Conservation (phyloP, 1,139 yeast genomes). For the Sugiyamaella neomexicana region DNA sequence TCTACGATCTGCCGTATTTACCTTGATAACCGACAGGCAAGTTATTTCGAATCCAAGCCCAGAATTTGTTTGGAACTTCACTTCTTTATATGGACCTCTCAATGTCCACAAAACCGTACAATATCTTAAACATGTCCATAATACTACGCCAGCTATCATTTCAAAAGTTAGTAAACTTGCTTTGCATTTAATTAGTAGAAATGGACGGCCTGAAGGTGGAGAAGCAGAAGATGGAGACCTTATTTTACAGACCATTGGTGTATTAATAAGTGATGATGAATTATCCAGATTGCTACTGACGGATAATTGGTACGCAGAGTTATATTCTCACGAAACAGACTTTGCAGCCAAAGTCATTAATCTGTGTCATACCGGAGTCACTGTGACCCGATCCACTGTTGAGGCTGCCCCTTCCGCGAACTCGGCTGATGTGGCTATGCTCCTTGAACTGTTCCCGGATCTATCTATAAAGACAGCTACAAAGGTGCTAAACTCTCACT, state of each 20-base stretch:
- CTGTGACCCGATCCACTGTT: not conserved
- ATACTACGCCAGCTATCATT: slow-evolving; percentile 22
- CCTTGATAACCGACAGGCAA: slow-evolving; percentile 20
- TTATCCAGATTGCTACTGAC: slow-evolving; percentile 17
- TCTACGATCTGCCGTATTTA: slow-evolving; percentile 22
- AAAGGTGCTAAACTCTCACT: slow-evolving; percentile 44
- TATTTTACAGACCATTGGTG: slow-evolving; percentile 13
- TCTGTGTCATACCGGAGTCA: slow-evolving; percentile 15
- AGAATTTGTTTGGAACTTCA: slow-evolving; percentile 37
- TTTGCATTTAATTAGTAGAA: slow-evolving; percentile 20
- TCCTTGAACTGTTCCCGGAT: slow-evolving; percentile 36
- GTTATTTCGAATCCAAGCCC: slow-evolving; percentile 26
- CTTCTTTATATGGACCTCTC: slow-evolving; percentile 31
- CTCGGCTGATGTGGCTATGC: slow-evolving; percentile 22
- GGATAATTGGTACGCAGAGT: slow-evolving; percentile 23
- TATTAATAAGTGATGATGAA: slow-evolving; percentile 15
- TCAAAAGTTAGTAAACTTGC: slow-evolving; percentile 26
- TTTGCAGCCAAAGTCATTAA: slow-evolving; percentile 15
- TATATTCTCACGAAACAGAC: slow-evolving; percentile 21
- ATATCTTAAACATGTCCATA: slow-evolving; percentile 24
- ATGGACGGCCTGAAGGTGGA: slow-evolving; percentile 13
- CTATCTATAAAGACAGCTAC: slow-evolving; percentile 17
- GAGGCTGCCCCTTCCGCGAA: not conserved
- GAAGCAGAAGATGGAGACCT: not conserved
- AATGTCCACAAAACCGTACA: slow-evolving; percentile 29